Percentiles rank a stretch among this genome's conserved stretches.
These are phyloP conservation scores for Harringtonia lauricola DNA, from an alignment of 2,329 filamentous ascomycete genomes.

Conservation along the genomic window DNA sequence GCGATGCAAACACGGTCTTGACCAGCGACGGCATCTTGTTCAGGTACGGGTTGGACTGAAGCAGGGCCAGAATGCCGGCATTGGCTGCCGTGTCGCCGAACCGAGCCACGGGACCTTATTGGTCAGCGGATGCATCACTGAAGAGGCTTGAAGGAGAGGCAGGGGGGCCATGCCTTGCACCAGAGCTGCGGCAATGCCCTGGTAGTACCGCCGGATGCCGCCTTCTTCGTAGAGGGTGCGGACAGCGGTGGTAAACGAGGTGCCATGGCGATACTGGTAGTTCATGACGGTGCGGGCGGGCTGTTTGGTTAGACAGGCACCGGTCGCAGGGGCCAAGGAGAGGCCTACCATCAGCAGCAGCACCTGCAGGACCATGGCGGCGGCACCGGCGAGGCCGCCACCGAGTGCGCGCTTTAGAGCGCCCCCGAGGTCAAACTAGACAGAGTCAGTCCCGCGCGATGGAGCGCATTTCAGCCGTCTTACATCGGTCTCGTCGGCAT, in stretches of 20 bases:
- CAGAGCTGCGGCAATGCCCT: conserved; percentile 31
- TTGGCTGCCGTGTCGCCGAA: conserved; percentile 39
- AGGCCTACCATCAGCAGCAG: conserved; percentile 31
- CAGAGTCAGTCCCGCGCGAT: no score
- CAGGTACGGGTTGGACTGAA: conserved; percentile 34
- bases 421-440: conserved; percentile 32
- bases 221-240: conserved; percentile 29
- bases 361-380: conserved; percentile 36
- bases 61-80: conserved; percentile 34
- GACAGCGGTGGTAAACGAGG: conserved; percentile 26
- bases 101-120: conserved; percentile 29
- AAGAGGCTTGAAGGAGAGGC: background rate
- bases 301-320: conserved; percentile 15
- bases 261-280: conserved; percentile 37
- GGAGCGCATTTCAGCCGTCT: no score
- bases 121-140: background rate
- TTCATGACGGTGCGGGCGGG: conserved; percentile 39
- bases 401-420: conserved; percentile 33
- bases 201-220: conserved; percentile 31
- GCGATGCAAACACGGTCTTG: conserved; percentile 34
- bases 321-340: background rate
- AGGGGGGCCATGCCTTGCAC: conserved; percentile 25
- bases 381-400: conserved; percentile 33
- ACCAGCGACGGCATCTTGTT: conserved; percentile 28
- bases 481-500: no score